These are phyloP conservation scores for Fonsecaea nubica DNA, from an alignment of 2,329 filamentous ascomycete species.

Conservation along the genomic window DNA sequence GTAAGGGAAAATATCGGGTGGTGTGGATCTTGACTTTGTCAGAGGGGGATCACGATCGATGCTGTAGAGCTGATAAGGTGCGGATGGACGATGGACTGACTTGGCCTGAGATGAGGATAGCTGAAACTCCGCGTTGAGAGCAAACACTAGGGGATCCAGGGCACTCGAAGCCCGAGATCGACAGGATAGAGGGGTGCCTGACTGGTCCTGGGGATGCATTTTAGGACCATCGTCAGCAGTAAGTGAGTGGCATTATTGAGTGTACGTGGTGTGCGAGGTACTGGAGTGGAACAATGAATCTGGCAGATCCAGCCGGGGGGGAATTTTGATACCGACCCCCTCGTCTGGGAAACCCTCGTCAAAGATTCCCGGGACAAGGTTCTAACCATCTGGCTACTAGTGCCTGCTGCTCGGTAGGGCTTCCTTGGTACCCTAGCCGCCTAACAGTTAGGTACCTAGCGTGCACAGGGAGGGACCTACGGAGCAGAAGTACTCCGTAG, in stretches of 20 bases:
- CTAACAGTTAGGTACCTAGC: background rate
- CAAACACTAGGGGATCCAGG: background rate
- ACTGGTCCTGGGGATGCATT: no score
- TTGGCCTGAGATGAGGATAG: background rate
- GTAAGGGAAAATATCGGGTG: background rate
- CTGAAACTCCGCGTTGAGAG: background rate
- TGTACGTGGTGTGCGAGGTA: background rate
- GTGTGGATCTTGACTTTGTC: background rate
- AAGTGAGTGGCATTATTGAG: background rate
- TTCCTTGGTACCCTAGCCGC: background rate
- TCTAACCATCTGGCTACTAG: background rate
- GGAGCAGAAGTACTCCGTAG: no score
- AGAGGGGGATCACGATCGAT: background rate
- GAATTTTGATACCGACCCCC: background rate
- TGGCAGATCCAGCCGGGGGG: background rate
- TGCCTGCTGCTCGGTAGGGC: background rate
- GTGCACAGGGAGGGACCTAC: no score
- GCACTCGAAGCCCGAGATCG: background rate
- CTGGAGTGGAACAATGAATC: background rate
- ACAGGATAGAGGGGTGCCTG: background rate
- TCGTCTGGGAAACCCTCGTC: background rate
- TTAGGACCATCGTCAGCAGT: background rate
- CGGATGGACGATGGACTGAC: background rate
- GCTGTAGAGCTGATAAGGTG: background rate
- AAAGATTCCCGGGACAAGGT: background rate